Evolutionary conservation across 345 rosid genomes (phyloP).

Genomic region (Ailanthus altissimus): DNA sequence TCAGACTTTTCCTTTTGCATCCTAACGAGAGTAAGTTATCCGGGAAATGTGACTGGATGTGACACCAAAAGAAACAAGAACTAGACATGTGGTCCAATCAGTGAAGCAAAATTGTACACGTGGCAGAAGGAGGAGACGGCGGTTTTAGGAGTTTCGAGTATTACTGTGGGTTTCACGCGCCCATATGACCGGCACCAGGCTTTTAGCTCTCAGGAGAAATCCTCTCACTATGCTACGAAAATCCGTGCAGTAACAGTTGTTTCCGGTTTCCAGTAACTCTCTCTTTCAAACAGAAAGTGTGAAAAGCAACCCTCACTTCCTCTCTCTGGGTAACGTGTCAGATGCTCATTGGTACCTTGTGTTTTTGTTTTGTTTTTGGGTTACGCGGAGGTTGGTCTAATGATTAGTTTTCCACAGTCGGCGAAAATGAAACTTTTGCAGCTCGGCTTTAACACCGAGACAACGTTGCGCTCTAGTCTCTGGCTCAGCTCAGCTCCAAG

Average conservation of each 20-base stretch:
- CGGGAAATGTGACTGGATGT: slow-evolving; percentile 27
- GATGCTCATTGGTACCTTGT: slow-evolving; percentile 18
- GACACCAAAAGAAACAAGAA: slow-evolving; percentile 28
- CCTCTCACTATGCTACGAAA: background rate
- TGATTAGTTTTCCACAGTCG: slow-evolving; percentile 56
- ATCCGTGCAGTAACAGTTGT: slow-evolving; percentile 11
- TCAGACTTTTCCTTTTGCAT: slow-evolving; percentile 3
- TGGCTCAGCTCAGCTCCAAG: slow-evolving; percentile 8
- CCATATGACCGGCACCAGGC: slow-evolving; percentile 27
- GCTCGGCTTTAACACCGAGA: slow-evolving; percentile 38
- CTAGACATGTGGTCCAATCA: slow-evolving; percentile 46
- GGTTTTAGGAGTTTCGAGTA: slow-evolving; percentile 25
- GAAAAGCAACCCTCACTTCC: slow-evolving; percentile 4
- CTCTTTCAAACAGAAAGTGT: background rate
- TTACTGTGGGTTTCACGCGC: slow-evolving; percentile 40
- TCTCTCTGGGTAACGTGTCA: slow-evolving; percentile 21
- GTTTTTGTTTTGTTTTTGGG: background rate
- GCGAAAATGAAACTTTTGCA: slow-evolving; percentile 50
- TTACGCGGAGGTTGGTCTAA: slow-evolving; percentile 51
- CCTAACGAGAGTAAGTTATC: slow-evolving; percentile 9
- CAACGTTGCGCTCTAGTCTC: slow-evolving; percentile 18
- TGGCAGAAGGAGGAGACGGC: slow-evolving; percentile 35
- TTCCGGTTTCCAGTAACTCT: slow-evolving; percentile 35
- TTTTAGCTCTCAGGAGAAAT: slow-evolving; percentile 16
- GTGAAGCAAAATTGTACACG: slow-evolving; percentile 27